Percentiles rank a stretch among this genome's conserved stretches.
These are phyloP conservation scores for Vigna mungo DNA, from an alignment of 306 rosid species.

Conservation along the genomic window DNA sequence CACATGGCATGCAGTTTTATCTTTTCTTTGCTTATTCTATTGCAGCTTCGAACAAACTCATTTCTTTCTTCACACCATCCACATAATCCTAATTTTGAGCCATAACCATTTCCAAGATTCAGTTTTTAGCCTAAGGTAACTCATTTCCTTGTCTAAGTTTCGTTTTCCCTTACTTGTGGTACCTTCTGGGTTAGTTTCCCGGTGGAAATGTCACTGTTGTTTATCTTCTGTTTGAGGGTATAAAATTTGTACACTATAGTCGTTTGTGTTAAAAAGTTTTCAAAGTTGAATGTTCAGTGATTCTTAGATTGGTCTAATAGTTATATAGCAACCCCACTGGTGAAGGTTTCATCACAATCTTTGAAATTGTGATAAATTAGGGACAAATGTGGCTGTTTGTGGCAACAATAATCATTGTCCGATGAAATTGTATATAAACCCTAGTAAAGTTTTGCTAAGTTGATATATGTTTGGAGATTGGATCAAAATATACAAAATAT, in stretches of 20 bases:
- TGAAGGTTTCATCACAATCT: background rate
- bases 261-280: background rate
- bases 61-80: background rate
- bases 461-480: background rate
- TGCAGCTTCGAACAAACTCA: background rate
- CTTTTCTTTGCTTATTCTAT: background rate
- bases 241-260: background rate
- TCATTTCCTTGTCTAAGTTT: slow-evolving; percentile 8
- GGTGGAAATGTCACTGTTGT: background rate
- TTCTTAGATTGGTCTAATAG: slow-evolving; percentile 6
- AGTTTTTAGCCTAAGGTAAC: slow-evolving; percentile 31
- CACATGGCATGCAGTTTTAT: background rate
- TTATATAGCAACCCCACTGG: background rate
- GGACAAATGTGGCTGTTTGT: background rate
- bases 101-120: slow-evolving; percentile 20
- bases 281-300: background rate
- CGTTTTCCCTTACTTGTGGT: background rate
- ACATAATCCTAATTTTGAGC: background rate
- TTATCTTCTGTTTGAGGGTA: background rate
- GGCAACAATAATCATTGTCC: background rate
- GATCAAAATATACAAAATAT: background rate
- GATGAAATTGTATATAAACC: background rate
- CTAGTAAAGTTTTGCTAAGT: background rate
- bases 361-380: background rate
- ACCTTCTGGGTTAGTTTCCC: slow-evolving; percentile 5